Evolutionary conservation across 768 basidiomycete species (phyloP), one percentile per base, ranked within the genome.

Genomic region (Pulveroboletus sp.): DNA sequence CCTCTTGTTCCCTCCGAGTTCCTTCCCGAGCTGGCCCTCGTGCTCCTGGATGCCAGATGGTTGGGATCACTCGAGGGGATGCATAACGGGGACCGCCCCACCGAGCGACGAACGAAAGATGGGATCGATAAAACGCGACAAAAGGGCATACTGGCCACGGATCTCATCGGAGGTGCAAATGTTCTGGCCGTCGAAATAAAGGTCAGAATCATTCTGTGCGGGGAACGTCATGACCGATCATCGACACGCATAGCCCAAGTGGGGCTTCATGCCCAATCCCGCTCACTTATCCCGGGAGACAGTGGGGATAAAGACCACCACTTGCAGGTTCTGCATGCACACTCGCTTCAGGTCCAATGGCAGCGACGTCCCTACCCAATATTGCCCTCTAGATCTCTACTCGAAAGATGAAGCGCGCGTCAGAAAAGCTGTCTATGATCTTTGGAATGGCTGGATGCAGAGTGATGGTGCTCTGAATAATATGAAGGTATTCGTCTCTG

Each of bases 321-420:
- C 87, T 14, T 95, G 93, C 71, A 80, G 95, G 55, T 94, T 91
- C 67, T 93, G 92, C 65, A 89, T 97, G 86, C 92, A 97, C 65
- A 73, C 81, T 2, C 74, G 80, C 51, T 62, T 83, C 60, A 82
- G 73, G 63, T 60, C 64, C 20, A 58, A 64, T 29, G 60, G 71
- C 27, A 47, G 53, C 24, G 56, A 59, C 43, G 63, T 72, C 20
- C 62, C 73, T 16, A 69, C 70, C 6, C 54, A 53, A 10, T 99
- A 91, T 67, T 94, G 93, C 64, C 94, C 95, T 4, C 71, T 99
- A 48, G 95, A 99, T 68, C 73, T 99, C 19, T 97, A 82, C 67
- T 94, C 93, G 14, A 73, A 75, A 2, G 77, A 90, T 20, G 68
- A 76, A 42, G 45, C 30, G n/a, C 80, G 93, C 9, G 65, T 90